Percentiles rank a stretch among this genome's conserved stretches.
Conservation (phyloP, 306 rosid genomes). For the Acacia crassicarpa region DNA sequence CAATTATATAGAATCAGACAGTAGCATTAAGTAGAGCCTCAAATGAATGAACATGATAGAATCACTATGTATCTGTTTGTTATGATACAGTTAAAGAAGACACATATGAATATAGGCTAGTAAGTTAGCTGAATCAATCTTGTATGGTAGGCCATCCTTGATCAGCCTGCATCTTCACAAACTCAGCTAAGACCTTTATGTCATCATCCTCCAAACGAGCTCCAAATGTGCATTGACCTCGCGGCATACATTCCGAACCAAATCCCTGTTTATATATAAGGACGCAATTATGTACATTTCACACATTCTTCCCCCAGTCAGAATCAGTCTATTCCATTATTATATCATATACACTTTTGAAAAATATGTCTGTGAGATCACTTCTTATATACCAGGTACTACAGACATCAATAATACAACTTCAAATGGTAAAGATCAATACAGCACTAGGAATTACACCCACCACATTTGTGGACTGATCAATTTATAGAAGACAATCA, state of each 20-base stretch:
- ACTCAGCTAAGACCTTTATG: conserved; percentile 78
- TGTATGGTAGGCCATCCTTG: conserved; percentile 75
- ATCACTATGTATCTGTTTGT: neutral
- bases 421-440: neutral
- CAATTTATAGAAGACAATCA: neutral
- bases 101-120: neutral
- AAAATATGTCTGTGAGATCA: neutral
- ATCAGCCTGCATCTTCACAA: conserved; percentile 88
- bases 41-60: neutral
- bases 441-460: neutral
- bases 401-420: neutral
- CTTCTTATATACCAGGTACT: neutral
- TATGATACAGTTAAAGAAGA: conserved; percentile 1
- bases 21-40: neutral
- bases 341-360: no score
- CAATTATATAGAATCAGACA: neutral
- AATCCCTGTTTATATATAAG: conserved; percentile 51
- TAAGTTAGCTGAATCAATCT: conserved; percentile 32
- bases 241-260: conserved; percentile 85
- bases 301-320: no score
- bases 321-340: no score
- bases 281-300: neutral
- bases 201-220: conserved; percentile 88
- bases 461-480: neutral
- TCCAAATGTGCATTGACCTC: conserved; percentile 96